These are phyloP conservation scores for Lepidium africanum DNA, from an alignment of 345 rosid species.

Conservation along the genomic window DNA sequence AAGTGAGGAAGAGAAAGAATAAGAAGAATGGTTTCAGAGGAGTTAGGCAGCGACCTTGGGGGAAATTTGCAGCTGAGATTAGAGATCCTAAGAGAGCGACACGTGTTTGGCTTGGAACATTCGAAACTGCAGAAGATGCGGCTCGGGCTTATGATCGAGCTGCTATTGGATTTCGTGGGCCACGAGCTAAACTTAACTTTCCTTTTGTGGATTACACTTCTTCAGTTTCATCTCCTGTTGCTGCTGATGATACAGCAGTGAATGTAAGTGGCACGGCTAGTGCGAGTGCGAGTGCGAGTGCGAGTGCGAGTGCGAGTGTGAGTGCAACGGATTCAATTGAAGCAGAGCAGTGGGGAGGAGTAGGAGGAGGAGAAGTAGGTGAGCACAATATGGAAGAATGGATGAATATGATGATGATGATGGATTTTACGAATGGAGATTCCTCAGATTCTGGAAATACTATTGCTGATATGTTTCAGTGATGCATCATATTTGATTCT, in stretches of 20 bases:
- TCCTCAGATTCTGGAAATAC: conserved; percentile 54
- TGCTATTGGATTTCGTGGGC: conserved; percentile 54
- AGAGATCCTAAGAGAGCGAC: conserved; percentile 73
- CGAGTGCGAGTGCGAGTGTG: neutral
- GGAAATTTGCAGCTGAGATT: conserved; percentile 97
- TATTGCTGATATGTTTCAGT: conserved; percentile 28
- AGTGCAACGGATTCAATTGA: conserved; percentile 7
- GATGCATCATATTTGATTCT: neutral
- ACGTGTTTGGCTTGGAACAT: conserved; percentile 95
- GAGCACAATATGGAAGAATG: conserved; percentile 39
- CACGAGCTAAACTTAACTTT: conserved; percentile 63
- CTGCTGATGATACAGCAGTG: neutral
- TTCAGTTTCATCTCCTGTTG: neutral
- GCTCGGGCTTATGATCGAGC: conserved; percentile 94
- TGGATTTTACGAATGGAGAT: conserved; percentile 45
- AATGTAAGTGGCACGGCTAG: neutral
- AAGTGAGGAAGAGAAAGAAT: conserved; percentile 31
- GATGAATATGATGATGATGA: conserved; percentile 44
- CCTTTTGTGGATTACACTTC: conserved; percentile 38
- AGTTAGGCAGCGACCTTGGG: conserved; percentile 98
- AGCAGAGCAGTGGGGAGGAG: conserved; percentile 19
- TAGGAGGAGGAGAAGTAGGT: conserved; percentile 16
- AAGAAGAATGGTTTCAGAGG: conserved; percentile 73
- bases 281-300: neutral
- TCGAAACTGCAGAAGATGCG: conserved; percentile 82